Conservation (phyloP, 2,329 filamentous ascomycete species). For the Geoglossum cookeanum region DNA sequence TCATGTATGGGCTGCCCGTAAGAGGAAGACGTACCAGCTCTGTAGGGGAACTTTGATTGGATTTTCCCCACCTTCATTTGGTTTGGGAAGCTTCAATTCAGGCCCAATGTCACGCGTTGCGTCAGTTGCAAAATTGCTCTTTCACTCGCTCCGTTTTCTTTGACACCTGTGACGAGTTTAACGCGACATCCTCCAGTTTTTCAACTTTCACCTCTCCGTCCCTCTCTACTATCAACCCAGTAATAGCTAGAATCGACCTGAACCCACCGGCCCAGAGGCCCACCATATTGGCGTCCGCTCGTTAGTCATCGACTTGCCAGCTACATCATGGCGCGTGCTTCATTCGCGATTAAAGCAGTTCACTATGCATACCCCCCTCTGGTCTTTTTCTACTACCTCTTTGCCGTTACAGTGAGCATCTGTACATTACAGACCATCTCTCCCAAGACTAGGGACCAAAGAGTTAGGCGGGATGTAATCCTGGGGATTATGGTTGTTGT, state of each 20-base stretch:
- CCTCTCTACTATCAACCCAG: not conserved
- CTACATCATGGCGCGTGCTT: not conserved
- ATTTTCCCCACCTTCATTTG: not conserved
- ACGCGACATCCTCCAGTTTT: not conserved
- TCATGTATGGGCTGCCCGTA: not conserved
- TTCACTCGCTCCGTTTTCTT: not conserved
- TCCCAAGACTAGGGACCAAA: conserved; percentile 19
- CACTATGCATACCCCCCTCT: conserved; percentile 40
- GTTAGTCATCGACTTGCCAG: not conserved
- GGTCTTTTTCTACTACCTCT: conserved; percentile 38
- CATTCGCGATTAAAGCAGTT: conserved; percentile 16
- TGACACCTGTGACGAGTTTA: not conserved
- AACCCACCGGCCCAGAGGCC: not conserved
- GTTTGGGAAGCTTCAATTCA: not conserved
- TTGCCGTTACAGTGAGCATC: conserved; percentile 30
- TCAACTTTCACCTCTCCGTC: not conserved
- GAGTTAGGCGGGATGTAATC: conserved; percentile 24
- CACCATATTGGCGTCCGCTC: not conserved
- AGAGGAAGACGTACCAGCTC: not conserved
- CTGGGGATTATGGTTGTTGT: conserved; percentile 21
- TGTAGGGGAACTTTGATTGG: not conserved
- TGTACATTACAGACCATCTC: conserved; percentile 33
- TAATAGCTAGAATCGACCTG: not conserved
- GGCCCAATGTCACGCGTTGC: too few species aligned
- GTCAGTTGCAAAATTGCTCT: not conserved